Base-by-base conservation (phyloP, 2,329 filamentous ascomycete species). In the Westerdykella sp. region DNA sequence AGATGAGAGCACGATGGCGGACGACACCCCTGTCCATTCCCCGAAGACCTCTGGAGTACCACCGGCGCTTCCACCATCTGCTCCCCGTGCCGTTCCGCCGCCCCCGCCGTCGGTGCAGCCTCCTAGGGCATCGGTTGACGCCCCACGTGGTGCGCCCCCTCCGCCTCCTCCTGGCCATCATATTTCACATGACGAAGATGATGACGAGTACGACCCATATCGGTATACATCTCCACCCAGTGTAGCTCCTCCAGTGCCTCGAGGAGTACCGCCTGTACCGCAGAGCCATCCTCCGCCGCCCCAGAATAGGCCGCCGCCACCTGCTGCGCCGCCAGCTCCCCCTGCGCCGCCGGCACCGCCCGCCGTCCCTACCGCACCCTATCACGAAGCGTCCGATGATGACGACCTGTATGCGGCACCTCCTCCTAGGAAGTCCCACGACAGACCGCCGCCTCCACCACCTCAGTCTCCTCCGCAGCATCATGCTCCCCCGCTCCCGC, bases 121-220 rank as follows among this genome's bases (percentile, higher is more conserved):
- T 43, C 72, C 69, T 45, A 74, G 86, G 45, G 73, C 73, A 43
- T 93, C 87, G 1, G 68, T 81, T 38, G 88, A 94, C 56, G 75
- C 78, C 42, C 85, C 87, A 37, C 79, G 85, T 51, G 79, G 72
- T 39, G 80, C 80, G 31, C 85, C 85, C 36, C 85, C 30, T 2
- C 32, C 84, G 2, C 83, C 83, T 73, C 35, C 79, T 74, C 28
- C 73, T 73, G 23, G 9, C 9, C 16, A 12, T 11, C 32, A 35
- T 35, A 3, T 11, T 35, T 3, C 32, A 55, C 13, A 50, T 53
- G 47, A 63, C 5, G 56, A 63, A 2, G 58, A 63, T 6, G 75
- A 79, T 21, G 82, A 85, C 22, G 83, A 85, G 2, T 87, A 87
- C 57, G 84, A 88, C 59, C 81, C 84, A 6, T 81, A 75, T 53